Evolutionary conservation across 441 rosid genomes (phyloP), one percentile per base, ranked within the genome.

Genomic region (Gossypium lobatum): DNA sequence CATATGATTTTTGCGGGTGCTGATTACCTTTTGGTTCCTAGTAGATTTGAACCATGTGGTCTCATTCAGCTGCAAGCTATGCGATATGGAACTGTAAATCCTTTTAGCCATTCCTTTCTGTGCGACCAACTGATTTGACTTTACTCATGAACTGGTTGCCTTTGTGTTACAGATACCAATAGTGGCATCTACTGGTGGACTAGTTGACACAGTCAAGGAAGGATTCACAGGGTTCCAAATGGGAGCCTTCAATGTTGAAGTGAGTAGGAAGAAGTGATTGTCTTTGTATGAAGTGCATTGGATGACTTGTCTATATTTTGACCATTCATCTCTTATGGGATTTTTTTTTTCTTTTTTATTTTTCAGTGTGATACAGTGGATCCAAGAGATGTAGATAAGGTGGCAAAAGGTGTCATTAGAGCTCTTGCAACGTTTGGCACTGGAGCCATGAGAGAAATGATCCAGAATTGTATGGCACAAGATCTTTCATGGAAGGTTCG

Each of bases 1-100:
- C 98, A 95, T 76, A 88, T 83, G 97, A 92, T 95, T 76, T 88
- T 80, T n/a, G 93, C 97, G 20, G 97, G 98, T 28, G 96, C 94
- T 72, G 97, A 92, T 77, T 95, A 85, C 79, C 83, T 95, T 81
- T 66, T 95, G 77, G 55, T 92, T 69, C 96, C 97, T 0, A 95
- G 98, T 73, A 85, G 98, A 83, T 95, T 95, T 70, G 98, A 95
- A 78, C 98, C 98, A 2, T 95, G 98, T 21, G 98, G 98, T 77
- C 96, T 95, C 78, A 92, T 95, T 77, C 97, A 92, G 81, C 69
- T 91, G 73, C 98, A 95, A 18, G 96, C 98, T 20, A 91, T 92
- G 98, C 86, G 97, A 83, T 95, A 92, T 76, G 98, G 98, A 88
- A 91, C 98, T 13, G 97, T 87, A 84, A n/a, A 52, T 57, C 17